phyloP scores from a whole-genome alignment of 306 rosid species.

The Glycyrrhiza uralensis region DNA sequence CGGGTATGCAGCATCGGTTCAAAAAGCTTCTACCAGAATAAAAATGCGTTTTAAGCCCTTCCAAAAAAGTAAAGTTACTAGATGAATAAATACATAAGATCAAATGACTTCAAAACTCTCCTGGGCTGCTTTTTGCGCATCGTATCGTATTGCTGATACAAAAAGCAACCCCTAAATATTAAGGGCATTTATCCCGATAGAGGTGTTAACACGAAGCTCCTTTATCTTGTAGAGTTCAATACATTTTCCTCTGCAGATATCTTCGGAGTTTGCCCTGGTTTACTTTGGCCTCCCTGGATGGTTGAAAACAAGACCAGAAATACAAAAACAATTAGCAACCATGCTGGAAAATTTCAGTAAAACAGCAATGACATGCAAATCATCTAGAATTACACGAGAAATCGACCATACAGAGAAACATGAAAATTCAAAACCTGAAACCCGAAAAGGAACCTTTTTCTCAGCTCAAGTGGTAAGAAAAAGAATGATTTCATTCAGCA shows the following conservation, averaged over 20 bases:
- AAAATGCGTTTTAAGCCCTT: constrained; percentile 8
- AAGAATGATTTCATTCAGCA: neutral
- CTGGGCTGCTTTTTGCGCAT: neutral
- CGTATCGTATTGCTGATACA: neutral
- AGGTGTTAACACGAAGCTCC: constrained; percentile 27
- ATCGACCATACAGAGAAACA: neutral
- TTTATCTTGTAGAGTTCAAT: constrained; percentile 27
- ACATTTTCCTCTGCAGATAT: constrained; percentile 48
- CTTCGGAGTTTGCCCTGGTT: constrained; percentile 54
- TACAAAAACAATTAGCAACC: constrained; percentile 13
- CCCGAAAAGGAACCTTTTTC: neutral
- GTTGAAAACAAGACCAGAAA: constrained; percentile 15
- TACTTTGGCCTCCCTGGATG: constrained; percentile 62
- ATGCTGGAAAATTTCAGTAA: neutral
- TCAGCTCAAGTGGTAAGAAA: neutral
- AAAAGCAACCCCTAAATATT: neutral
- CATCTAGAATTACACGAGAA: neutral
- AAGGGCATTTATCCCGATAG: constrained; percentile 12
- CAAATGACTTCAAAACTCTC: neutral
- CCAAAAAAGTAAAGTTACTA: neutral
- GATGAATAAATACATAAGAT: neutral
- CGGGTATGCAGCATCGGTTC: neutral
- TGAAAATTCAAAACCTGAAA: neutral
- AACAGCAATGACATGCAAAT: neutral
- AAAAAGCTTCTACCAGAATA: neutral